These are phyloP conservation scores for Mikania micrantha DNA, from an alignment of 129 eudicot species.

Conservation along the genomic window DNA sequence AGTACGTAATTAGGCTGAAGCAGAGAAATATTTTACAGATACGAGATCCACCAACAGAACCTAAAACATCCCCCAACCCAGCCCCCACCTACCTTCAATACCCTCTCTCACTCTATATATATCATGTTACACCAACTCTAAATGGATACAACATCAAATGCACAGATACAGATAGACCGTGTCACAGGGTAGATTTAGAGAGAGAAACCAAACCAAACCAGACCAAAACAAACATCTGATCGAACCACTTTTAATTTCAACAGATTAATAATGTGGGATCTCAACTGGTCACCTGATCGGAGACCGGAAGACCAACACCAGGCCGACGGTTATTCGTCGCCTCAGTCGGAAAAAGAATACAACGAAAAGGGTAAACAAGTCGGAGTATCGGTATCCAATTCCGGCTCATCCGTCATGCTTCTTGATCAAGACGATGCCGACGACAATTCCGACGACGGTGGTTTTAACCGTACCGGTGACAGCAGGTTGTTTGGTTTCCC, in stretches of 20 bases:
- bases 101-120: neutral
- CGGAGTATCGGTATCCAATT: slow-evolving; percentile 45
- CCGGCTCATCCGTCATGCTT: slow-evolving; percentile 66
- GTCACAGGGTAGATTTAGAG: too few species aligned
- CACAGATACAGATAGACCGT: slow-evolving; percentile 2
- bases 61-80: slow-evolving; percentile 5
- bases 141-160: slow-evolving; percentile 2
- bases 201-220: too few species aligned
- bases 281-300: slow-evolving; percentile 61
- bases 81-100: slow-evolving; percentile 3
- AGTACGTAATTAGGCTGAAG: slow-evolving; percentile 12
- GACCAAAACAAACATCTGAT: too few species aligned
- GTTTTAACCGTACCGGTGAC: slow-evolving; percentile 11
- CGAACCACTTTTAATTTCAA: too few species aligned
- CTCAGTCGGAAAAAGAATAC: slow-evolving; percentile 1
- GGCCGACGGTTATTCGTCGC: neutral
- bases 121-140: neutral
- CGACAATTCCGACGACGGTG: slow-evolving; percentile 36
- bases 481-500: slow-evolving; percentile 52
- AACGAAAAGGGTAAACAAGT: slow-evolving; percentile 51
- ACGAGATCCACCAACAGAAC: slow-evolving; percentile 32
- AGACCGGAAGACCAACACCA: slow-evolving; percentile 12
- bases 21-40: slow-evolving; percentile 7
- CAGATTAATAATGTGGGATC: slow-evolving; percentile 72
- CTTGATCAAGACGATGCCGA: slow-evolving; percentile 36